phyloP scores from a whole-genome alignment of 495 filamentous ascomycete species.

The Massariosphaeria phaeospora region DNA sequence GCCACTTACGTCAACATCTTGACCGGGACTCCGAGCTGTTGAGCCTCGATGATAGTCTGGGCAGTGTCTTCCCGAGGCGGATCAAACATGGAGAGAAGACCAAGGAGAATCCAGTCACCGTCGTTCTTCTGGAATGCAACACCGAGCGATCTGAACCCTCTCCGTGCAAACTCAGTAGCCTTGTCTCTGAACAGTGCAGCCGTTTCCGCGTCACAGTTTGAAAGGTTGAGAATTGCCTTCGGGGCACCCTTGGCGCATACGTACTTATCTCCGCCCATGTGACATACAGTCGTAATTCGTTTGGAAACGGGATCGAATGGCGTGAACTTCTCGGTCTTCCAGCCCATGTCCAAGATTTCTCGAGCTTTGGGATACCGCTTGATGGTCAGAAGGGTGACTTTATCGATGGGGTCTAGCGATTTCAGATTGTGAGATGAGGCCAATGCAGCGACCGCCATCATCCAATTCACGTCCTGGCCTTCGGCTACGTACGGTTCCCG shows the following conservation, averaged over 20 bases:
- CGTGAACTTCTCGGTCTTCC: slow-evolving; percentile 70
- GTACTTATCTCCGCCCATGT: slow-evolving; percentile 63
- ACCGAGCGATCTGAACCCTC: slow-evolving; percentile 78
- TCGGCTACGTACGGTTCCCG: slow-evolving; percentile 71
- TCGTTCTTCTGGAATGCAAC: slow-evolving; percentile 54
- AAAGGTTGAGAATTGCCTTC: slow-evolving; percentile 65
- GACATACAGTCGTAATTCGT: slow-evolving; percentile 65
- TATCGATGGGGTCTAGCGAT: slow-evolving; percentile 72
- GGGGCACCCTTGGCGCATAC: slow-evolving; percentile 69
- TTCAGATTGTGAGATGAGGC: slow-evolving; percentile 74
- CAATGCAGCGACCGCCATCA: slow-evolving; percentile 71
- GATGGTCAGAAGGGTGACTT: slow-evolving; percentile 68
- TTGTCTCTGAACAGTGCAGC: slow-evolving; percentile 62
- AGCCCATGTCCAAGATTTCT: slow-evolving; percentile 64
- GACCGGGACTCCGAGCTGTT: slow-evolving; percentile 68
- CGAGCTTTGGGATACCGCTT: slow-evolving; percentile 69
- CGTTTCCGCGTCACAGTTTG: slow-evolving; percentile 60
- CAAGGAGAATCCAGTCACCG: slow-evolving; percentile 56
- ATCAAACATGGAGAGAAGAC: slow-evolving; percentile 76
- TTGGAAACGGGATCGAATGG: slow-evolving; percentile 76
- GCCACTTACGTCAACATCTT: slow-evolving; percentile 61
- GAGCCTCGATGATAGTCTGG: slow-evolving; percentile 71
- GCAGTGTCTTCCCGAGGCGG: slow-evolving; percentile 73
- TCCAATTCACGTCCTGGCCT: slow-evolving; percentile 73
- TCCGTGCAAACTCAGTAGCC: slow-evolving; percentile 67